Base-by-base conservation (phyloP, 164 flowering plant species). In the Macadamia integrifolia region DNA sequence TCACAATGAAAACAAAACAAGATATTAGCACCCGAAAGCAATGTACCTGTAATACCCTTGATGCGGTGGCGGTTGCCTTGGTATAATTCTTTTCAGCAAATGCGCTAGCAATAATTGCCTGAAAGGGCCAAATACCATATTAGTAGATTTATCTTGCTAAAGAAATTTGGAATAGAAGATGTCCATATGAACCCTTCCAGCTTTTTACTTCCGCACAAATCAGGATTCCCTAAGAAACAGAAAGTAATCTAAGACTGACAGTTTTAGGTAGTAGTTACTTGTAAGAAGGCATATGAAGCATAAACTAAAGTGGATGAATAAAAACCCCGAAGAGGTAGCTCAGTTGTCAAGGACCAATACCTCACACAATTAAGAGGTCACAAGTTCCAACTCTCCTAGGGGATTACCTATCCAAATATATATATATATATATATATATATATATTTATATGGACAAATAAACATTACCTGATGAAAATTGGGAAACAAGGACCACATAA, bases 41-140 rank as follows among this genome's bases (percentile, higher is more conserved):
- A 63, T 3, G 46, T 67, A 88, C 98, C 95, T 93, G 98, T 74
- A 91, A 61, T 29, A 92, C 96, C 68, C 99, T 80, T 8, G 89
- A 70, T 46, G 96, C 88, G 28, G 84, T 78, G 18, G 84, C 77
- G 44, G 75, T 73, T 62, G 87, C 95, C 78, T 81, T 90, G 49
- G 75, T 74, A 73, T 82, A 75, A 75, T 94, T 88, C 66, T 82
- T 79, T 64, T 82, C 80, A 13, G 97, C 92, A 79, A 94, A 94
- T 68, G 97, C 84, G 67, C 84, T 78, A 7, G 98, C 99, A 67
- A 94, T 86, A 46, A 94, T 85, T 48, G 99, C 96, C 97, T 92
- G 80, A 31, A 63, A 67, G 57, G 12, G 48, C 18, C 11, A 10
- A 18, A 23, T 71, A 50, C 5, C 1, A 52, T 65, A 17, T 11